Evolutionary conservation across 495 filamentous ascomycete genomes (phyloP).

Genomic region (Aspergillus ostianus): DNA sequence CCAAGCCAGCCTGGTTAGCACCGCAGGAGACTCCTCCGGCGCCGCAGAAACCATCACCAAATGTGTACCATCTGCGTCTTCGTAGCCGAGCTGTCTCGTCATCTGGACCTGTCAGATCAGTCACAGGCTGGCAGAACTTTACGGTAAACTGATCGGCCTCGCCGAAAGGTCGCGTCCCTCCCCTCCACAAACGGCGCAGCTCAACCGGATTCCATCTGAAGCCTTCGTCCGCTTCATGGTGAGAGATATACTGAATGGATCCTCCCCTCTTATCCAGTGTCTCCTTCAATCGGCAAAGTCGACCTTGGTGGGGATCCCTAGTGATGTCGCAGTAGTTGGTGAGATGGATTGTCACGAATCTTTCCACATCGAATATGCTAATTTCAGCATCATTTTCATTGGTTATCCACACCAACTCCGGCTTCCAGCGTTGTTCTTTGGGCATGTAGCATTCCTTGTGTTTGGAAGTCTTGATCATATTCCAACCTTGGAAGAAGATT

Average conservation of each 20-base stretch:
- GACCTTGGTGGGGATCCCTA: slow-evolving; percentile 8
- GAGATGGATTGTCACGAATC: slow-evolving; percentile 27
- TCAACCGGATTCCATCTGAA: slow-evolving; percentile 7
- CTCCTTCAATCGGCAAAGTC: slow-evolving; percentile 35
- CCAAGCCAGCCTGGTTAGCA: slow-evolving; percentile 59
- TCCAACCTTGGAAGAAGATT: slow-evolving; percentile 22
- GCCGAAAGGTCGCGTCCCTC: slow-evolving; percentile 31
- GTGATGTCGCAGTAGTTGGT: slow-evolving; percentile 29
- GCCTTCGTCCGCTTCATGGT: slow-evolving; percentile 24
- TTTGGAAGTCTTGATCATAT: slow-evolving; percentile 12
- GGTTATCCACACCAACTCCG: slow-evolving; percentile 30
- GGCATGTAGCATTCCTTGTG: slow-evolving; percentile 22
- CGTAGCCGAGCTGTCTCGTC: background rate
- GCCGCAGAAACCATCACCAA: slow-evolving; percentile 74
- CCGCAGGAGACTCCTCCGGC: slow-evolving; percentile 74
- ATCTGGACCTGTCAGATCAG: slow-evolving; percentile 19
- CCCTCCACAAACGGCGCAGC: slow-evolving; percentile 33
- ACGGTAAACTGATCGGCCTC: slow-evolving; percentile 1
- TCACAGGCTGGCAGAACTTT: slow-evolving; percentile 18
- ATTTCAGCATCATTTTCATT: slow-evolving; percentile 19
- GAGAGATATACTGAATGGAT: slow-evolving; percentile 30
- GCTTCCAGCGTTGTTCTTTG: background rate
- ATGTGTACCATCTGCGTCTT: slow-evolving; percentile 48
- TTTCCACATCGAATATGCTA: slow-evolving; percentile 19
- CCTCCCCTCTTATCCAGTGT: slow-evolving; percentile 11